Base-by-base conservation (phyloP, 768 basidiomycete species). In the Tulasnella calospora region DNA sequence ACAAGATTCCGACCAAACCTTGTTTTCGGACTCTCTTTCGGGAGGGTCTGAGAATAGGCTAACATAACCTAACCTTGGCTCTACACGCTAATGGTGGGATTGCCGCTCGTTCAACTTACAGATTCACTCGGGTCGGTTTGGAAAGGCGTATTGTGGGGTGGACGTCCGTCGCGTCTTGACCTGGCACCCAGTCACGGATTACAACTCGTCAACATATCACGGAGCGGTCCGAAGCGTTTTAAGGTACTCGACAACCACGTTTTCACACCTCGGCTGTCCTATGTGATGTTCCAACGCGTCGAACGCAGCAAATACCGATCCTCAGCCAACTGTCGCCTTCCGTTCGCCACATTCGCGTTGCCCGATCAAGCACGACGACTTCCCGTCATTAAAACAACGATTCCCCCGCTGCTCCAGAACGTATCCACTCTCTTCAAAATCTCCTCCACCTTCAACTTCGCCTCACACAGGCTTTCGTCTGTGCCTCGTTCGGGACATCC, bases 1-100 rank as follows among this genome's bases (percentile, higher is more conserved):
- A 67, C 61, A 67, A 67, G 61, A 67, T 67, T 67, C 61, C 61
- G 61, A 67, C 61, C 61, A 35, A 33, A 67, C 61, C 61, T 67
- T 27, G 61, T 67, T 67, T 67, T 67, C 61, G 61, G 61, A 67
- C 61, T 67, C 61, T 67, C 61, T 35, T 35, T 67, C 17, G 61
- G 61, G 61, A 67, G 61, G 61, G 61, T 67, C 61, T 67, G 61
- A 67, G 61, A 67, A 67, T 67, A 35, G 61, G 61, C 15, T 17
- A 67, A 23, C 23, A 27, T 67, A 67, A 67, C 61, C 61, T 67
- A 67, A 67, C 61, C 61, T 67, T 67, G 61, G 61, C 61, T 67
- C 27, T 35, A 67, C 61, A 67, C 61, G 61, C 61, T 67, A 67
- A 67, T 35, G 61, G 61, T 67, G 61, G 61, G 17, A 1, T 67